Base-by-base conservation (phyloP, 176 grass and related monocot genomes). In the Puccinellia tenuiflora region DNA sequence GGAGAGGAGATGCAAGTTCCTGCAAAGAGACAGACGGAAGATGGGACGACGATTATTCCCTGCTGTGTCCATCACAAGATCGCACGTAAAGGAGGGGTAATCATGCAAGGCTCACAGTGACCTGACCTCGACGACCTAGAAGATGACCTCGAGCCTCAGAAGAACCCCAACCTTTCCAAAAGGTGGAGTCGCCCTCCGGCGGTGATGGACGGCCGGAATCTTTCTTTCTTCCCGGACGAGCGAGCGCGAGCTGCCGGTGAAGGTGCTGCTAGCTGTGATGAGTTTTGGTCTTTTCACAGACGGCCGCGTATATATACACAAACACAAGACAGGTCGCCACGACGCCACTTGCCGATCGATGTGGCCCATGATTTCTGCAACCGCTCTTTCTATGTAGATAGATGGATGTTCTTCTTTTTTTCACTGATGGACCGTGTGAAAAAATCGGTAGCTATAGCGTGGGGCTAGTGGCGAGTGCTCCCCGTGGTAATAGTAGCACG, bases 41-140 rank as follows among this genome's bases (percentile, higher is more conserved):
- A 62, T 5, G 42, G 14, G 31, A 2, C 51, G 33, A n/a, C 1
- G 43, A 15, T 15, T 11, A 88, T 88, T 85, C 83, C 43, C 43
- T 46, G 35, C 76, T 7, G 33, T 61, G 33, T 47, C 61, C 18
- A 18, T 71, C 83, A 53, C 25, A 81, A 35, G 38, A 89, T 78
- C 63, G 38, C 62, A 69, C 63, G 65, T 53, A 77, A 89, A 77
- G 78, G 43, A 40, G 21, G 24, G 54, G 25, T 20, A 85, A 89
- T 85, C 72, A 64, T 89, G 57, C 45, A 63, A 33, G 14, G 47
- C 18, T 28, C 5, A 20, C 6, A 54, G 22, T 21, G 74, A 57
- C 60, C 47, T 77, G 48, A 34, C 40, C 52, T 46, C 15, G 42
- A 73, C 15, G 42, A 73, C 26, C 4, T 47, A 52, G 43, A 50